Base-by-base conservation (phyloP, 495 filamentous ascomycete species). In the Tuber aestivum region DNA sequence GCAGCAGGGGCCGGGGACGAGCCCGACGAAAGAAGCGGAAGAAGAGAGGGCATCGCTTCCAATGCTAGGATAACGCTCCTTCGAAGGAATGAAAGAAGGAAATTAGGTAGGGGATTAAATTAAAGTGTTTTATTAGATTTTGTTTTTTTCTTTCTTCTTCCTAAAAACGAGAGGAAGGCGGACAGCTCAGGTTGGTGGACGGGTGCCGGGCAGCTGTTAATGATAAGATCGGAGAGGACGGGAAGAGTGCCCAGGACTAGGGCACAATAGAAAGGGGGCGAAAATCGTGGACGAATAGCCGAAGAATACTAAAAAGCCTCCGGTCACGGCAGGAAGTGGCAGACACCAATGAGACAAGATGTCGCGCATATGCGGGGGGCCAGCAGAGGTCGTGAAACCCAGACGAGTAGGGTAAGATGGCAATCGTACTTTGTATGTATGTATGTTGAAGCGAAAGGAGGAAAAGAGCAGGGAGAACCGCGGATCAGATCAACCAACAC, bases 11-110 rank as follows among this genome's bases (percentile, higher is more conserved):
- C 50, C 10, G 56, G 56, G 32, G 69, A 70, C 32, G 78, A 70
- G 23, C 71, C 40, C 3, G 76, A 42, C 8, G 77, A 79, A 21
- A 79, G 48, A 9, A 79, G 76, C 20, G 77, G 72, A 35, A 79
- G 72, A 1, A 79, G 56, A 37, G 78, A 79, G 68, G 78, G 77
- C 78, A 79, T 79, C 61, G 61, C 40, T 44, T 35, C 56, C 27
- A 44, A 70, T 45, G n/a, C 56, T 27, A 20, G 27, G 35, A 65
- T 32, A 72, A 56, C n/a, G 27, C 8, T 44, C 72, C 37, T 70
- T 41, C 3, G 56, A 50, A 35, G 65, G 68, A 35, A 70, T 50
- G 61, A 73, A 35, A 6, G 56, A 35, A 65, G 27, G 40, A 38
- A 70, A 21, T 16, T 68, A 75, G 32, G 42, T 44, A 73, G 70